Conservation (phyloP, 2,329 filamentous ascomycete genomes). For the Beauveria sp. region DNA sequence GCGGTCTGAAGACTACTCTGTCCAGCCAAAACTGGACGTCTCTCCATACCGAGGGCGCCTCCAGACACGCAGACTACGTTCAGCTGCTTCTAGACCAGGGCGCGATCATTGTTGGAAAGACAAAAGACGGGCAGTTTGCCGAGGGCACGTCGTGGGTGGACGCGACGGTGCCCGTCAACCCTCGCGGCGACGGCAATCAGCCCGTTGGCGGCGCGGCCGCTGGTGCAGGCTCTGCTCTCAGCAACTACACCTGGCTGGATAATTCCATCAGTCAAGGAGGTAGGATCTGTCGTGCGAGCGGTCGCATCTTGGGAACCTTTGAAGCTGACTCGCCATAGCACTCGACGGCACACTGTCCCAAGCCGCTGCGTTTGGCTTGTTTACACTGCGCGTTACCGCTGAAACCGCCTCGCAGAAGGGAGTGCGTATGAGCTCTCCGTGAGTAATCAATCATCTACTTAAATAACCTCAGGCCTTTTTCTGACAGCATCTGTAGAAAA, state of each 20-base stretch:
- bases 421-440: conserved; percentile 16
- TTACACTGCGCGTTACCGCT: conserved; percentile 20
- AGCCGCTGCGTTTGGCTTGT: conserved; percentile 21
- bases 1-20: conserved; percentile 46
- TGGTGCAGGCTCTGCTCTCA: conserved; percentile 30
- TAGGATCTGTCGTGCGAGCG: conserved; percentile 14
- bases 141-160: conserved; percentile 35
- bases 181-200: conserved; percentile 40
- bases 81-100: conserved; percentile 52
- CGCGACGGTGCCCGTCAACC: conserved; percentile 33
- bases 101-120: conserved; percentile 47
- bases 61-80: conserved; percentile 40
- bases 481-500: neutral
- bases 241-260: conserved; percentile 35
- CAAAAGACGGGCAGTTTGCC: conserved; percentile 41
- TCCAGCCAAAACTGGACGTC: conserved; percentile 52
- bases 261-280: conserved; percentile 29
- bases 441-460: neutral
- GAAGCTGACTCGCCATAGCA: conserved; percentile 17
- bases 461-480: no score
- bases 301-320: neutral
- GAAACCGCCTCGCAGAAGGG: conserved; percentile 13
- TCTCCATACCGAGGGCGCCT: conserved; percentile 37
- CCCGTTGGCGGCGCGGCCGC: conserved; percentile 25
- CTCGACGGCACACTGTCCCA: conserved; percentile 18